Evolutionary conservation across 164 flowering plant species (phyloP), one percentile per base, ranked within the genome.

Genomic region (Umbellularia californica): DNA sequence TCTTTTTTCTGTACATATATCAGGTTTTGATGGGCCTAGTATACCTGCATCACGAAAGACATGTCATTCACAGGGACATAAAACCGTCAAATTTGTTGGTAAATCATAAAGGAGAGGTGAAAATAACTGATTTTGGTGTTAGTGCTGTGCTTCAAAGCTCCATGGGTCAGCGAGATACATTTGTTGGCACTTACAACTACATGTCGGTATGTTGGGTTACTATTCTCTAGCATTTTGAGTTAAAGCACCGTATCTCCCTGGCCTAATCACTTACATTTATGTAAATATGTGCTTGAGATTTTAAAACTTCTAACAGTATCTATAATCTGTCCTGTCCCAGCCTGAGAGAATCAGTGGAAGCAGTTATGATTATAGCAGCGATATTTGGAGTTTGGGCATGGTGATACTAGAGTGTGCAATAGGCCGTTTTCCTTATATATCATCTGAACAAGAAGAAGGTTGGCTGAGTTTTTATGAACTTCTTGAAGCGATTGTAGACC

Each of bases 311-410:
- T 70, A 68, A 73, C 58, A 60, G 69, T 27, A 1, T 70, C 28
- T 52, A 20, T 23, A 5, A 3, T 68, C 63, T 74, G n/a, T 72
- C 72, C 22, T 68, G 47, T 69, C 80, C 67, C 78, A 94, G 98
- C 97, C 99, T 30, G 99, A 96, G 80, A 85, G 99, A 79, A 94
- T 96, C n/a, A 89, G 93, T 72, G 99, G 98, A 75, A 87, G 88
- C 76, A 81, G 90, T 51, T 96, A 96, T 71, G 95, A 90, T 75
- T 91, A 87, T 64, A 96, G 92, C 80, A 91, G 99, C 66, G 99
- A 96, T 76, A 92, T 94, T n/a, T 96, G 98, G 99, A 96, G 99
- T 81, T 80, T 96, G 86, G 99, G 98, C 47, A 52, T 96, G 87
- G 98, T 92, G 35, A 86, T 92, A 68, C 90, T 96, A 51, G 98